Evolutionary conservation across 73 alveolate genomes (phyloP).

Genomic region (Paramecium biaurelia): DNA sequence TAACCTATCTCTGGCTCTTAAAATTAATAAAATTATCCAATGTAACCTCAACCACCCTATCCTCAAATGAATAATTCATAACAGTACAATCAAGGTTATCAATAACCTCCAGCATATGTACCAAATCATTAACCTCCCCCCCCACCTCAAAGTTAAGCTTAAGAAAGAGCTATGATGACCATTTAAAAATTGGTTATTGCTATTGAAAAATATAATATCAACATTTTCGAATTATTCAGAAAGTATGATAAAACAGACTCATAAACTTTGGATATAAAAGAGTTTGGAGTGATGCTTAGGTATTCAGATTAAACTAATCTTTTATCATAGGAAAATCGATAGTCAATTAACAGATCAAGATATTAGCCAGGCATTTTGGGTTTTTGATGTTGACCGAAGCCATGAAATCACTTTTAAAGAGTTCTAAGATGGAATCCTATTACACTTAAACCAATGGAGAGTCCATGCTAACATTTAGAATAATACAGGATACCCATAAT

Average conservation of each 20-base stretch:
- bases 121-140: background rate
- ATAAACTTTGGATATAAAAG: background rate
- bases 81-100: background rate
- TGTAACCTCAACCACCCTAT: background rate
- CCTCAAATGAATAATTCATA: background rate
- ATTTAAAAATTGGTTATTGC: background rate
- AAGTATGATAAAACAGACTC: conserved; percentile 37
- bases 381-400: conserved; percentile 25
- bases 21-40: background rate
- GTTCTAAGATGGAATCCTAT: background rate
- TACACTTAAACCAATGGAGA: background rate
- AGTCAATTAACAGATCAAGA: conserved; percentile 17
- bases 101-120: background rate
- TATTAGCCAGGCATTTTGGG: background rate
- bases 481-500: background rate
- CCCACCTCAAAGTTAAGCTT: background rate
- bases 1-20: background rate
- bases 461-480: background rate
- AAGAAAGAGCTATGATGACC: background rate
- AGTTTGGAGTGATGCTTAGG: conserved; percentile 39
- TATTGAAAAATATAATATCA: conserved; percentile 14
- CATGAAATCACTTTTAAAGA: conserved; percentile 12
- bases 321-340: background rate
- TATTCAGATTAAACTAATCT: background rate
- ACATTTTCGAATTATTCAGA: conserved; percentile 17